phyloP scores from a whole-genome alignment of 495 filamentous ascomycete species.

The Xylaria curta region DNA sequence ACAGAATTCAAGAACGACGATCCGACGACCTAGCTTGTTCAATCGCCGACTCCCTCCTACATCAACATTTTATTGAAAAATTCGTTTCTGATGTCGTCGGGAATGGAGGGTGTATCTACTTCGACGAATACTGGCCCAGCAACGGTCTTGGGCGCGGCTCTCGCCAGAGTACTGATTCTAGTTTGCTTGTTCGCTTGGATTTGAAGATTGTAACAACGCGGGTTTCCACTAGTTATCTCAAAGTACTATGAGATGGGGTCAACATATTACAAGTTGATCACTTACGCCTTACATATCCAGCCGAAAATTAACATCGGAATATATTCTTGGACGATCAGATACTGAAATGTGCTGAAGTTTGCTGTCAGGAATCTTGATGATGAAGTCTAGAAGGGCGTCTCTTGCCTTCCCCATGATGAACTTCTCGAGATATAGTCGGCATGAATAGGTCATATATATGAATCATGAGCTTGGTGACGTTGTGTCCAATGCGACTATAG shows the following conservation, averaged over 20 bases:
- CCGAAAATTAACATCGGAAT: neutral
- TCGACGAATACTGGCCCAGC: neutral
- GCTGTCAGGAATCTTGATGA: neutral
- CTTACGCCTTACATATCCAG: neutral
- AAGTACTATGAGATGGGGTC: neutral
- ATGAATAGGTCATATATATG: neutral
- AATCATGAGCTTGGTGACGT: neutral
- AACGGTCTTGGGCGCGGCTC: neutral
- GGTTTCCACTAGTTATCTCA: neutral
- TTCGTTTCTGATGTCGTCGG: neutral
- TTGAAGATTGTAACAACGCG: neutral
- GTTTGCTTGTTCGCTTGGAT: neutral
- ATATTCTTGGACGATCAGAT: neutral
- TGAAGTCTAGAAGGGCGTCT: neutral
- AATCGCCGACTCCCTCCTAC: neutral
- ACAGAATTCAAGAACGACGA: neutral
- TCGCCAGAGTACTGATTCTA: neutral
- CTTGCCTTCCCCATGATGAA: neutral
- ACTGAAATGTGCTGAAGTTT: neutral
- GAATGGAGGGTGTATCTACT: neutral
- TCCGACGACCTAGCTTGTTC: neutral
- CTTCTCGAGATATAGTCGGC: neutral
- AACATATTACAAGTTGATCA: neutral
- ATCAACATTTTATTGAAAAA: neutral
- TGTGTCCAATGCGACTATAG: neutral